Evolutionary conservation across 495 filamentous ascomycete species (phyloP), one percentile per base, ranked within the genome.

Genomic region (Xylaria scruposa): DNA sequence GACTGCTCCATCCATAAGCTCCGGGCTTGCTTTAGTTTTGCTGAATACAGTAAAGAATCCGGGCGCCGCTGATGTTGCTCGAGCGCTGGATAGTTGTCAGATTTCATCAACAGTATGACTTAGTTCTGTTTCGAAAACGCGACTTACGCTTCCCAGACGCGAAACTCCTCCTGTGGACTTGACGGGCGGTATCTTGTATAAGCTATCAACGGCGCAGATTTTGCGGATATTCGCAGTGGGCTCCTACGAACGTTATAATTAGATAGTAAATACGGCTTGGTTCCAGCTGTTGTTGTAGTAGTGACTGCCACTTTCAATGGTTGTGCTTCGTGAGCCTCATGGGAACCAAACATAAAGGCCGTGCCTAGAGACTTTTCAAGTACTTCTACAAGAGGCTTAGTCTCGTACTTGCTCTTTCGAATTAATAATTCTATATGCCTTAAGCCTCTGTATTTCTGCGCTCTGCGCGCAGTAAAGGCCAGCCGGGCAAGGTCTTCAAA

Each of bases 41-140:
- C 13, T 33, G 36, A n/a, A 44, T 4, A 67, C 84, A 86, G 5
- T 83, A 78, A 88, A 88, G 49, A 78, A 81, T 9, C 72, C 77
- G 7, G 84, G 85, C 12, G 84, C 80, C 6, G 86, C 85, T 17
- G 85, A 79, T 2, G 88, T 85, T 26, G 85, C 84, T 12, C 86
- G 81, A n/a, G 82, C 83, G 3, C 83, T 84, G 54, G 4, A 47
- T 47, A 17, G 13, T 5, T 47, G 17, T 47, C 17, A 47, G 44
- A 47, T 5, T 0, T 19, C 2, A 47, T 19, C 17, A 47, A 47
- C 3, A 3, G 17, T 1, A 10, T 19, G 44, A 1, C 44, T 12
- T 5, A 19, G 3, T 47, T 47, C 44, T 5, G 2, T 0, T 47
- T 47, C 44, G 17, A 17, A 47, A 19, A 17, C 44, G 1, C 3